Percentiles rank a stretch among this genome's conserved stretches.
phyloP scores from a whole-genome alignment of 495 filamentous ascomycete species.

The Rhypophila decipiens region DNA sequence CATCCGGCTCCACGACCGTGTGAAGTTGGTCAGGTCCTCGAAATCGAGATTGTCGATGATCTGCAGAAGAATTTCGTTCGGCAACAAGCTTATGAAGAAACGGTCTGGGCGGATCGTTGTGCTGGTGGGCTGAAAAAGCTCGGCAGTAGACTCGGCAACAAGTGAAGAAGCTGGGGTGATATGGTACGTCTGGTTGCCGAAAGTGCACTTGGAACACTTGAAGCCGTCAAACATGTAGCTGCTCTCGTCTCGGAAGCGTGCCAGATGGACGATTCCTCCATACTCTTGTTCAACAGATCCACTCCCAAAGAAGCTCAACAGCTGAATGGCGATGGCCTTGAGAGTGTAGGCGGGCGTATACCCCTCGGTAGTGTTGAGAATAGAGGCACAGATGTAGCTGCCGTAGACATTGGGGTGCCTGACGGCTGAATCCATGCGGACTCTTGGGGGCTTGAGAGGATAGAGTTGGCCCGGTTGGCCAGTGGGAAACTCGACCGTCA shows the following conservation, averaged over 20 bases:
- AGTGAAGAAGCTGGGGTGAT: not conserved
- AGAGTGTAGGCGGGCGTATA: conserved; percentile 47
- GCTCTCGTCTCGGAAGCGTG: not conserved
- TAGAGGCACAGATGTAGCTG: conserved; percentile 43
- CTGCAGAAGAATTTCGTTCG: conserved; percentile 35
- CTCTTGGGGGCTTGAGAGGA: conserved; percentile 34
- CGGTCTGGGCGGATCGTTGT: not conserved
- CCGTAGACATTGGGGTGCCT: conserved; percentile 48
- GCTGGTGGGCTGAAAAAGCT: not conserved
- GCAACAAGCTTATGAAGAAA: conserved; percentile 20
- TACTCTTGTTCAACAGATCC: conserved; percentile 38
- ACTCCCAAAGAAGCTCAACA: conserved; percentile 56
- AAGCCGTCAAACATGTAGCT: not conserved
- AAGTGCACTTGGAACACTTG: conserved; percentile 5
- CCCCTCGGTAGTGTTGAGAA: conserved; percentile 34
- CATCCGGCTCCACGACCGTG: conserved; percentile 32
- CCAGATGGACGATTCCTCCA: conserved; percentile 1
- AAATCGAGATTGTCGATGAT: conserved; percentile 33
- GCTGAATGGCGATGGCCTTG: conserved; percentile 44
- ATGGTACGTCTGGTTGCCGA: not conserved
- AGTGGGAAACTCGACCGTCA: too few relatives aligned
- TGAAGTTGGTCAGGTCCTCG: conserved; percentile 31
- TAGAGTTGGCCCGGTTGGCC: conserved; percentile 25
- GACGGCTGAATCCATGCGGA: conserved; percentile 46
- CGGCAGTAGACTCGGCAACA: not conserved